Percentiles rank a stretch among this genome's conserved stretches.
Evolutionary conservation across 129 eudicot species (phyloP).

Genomic region (Pulicaria dysenterica): DNA sequence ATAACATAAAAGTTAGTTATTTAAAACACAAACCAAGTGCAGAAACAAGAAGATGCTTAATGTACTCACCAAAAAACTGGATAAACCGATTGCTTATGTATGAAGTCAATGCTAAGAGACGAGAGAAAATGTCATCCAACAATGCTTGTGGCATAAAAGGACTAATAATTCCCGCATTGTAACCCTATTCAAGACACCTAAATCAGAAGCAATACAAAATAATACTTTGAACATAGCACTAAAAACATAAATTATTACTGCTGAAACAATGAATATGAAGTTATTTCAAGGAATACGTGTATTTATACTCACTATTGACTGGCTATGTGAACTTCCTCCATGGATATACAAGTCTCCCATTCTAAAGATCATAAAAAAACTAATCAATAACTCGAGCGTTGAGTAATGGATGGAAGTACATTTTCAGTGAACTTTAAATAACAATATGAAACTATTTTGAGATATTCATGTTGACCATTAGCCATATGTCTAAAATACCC

Average conservation of each 20-base stretch:
- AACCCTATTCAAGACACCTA: conserved; percentile 39
- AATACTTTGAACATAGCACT: background rate
- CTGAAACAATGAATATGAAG: conserved; percentile 7
- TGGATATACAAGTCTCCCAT: conserved; percentile 49
- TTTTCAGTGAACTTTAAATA: no score
- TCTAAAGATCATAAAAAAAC: conserved; percentile 21
- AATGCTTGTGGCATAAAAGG: conserved; percentile 36
- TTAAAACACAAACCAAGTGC: background rate
- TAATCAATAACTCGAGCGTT: background rate
- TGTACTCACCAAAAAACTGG: conserved; percentile 68
- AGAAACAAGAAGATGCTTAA: background rate
- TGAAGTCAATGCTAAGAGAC: conserved; percentile 64
- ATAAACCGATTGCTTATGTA: conserved; percentile 55
- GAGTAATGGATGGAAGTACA: no score
- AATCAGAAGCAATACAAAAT: conserved; percentile 23
- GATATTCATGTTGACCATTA: no score
- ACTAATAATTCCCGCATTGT: conserved; percentile 25
- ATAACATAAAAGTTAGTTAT: background rate
- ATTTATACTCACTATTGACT: conserved; percentile 40
- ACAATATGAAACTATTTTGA: no score
- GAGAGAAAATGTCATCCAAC: conserved; percentile 72
- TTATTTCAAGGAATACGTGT: conserved; percentile 13
- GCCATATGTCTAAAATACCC: background rate
- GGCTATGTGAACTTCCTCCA: conserved; percentile 32
- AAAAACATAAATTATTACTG: background rate